These are phyloP conservation scores for Sphagnum contortum DNA, from an alignment of 225 moss, liverwort and hornwort genomes.

Conservation along the genomic window DNA sequence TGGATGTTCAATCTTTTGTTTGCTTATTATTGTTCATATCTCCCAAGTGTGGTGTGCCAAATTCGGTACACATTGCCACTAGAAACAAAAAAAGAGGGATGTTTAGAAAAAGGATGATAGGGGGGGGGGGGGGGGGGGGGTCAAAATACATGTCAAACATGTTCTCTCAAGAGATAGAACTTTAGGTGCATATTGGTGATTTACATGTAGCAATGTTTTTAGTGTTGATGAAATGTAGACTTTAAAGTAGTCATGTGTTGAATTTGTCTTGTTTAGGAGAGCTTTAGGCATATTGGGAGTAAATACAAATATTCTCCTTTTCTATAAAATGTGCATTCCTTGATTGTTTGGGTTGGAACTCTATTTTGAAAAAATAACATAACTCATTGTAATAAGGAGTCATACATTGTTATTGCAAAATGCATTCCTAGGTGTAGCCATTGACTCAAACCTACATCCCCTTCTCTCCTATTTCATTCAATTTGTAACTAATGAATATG, in stretches of 20 bases:
- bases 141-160: slow-evolving; percentile 93
- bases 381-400: slow-evolving; percentile 74
- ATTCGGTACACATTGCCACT: slow-evolving; percentile 44
- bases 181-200: slow-evolving; percentile 42
- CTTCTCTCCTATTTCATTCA: slow-evolving; percentile 94
- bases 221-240: too few relatives aligned
- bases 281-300: too few relatives aligned
- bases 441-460: slow-evolving; percentile 95
- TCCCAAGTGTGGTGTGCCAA: slow-evolving; percentile 16
- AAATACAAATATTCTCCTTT: too few relatives aligned
- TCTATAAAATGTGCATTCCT: too few relatives aligned
- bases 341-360: slow-evolving; percentile 31
- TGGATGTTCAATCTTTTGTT: too few relatives aligned
- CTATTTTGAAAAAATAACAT: slow-evolving; percentile 89
- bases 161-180: slow-evolving; percentile 72
- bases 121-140: slow-evolving; percentile 81
- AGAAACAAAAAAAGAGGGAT: slow-evolving; percentile 66
- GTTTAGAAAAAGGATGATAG: slow-evolving; percentile 32
- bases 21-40: too few relatives aligned
- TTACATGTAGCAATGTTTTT: too few relatives aligned
- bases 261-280: too few relatives aligned
- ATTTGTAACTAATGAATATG: slow-evolving; percentile 89
- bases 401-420: slow-evolving; percentile 68
- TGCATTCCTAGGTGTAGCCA: slow-evolving; percentile 83
- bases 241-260: too few relatives aligned